Percentiles rank a stretch among this genome's conserved stretches.
Evolutionary conservation across 768 basidiomycete genomes (phyloP).

Genomic region (Flagelloscypha sp.): DNA sequence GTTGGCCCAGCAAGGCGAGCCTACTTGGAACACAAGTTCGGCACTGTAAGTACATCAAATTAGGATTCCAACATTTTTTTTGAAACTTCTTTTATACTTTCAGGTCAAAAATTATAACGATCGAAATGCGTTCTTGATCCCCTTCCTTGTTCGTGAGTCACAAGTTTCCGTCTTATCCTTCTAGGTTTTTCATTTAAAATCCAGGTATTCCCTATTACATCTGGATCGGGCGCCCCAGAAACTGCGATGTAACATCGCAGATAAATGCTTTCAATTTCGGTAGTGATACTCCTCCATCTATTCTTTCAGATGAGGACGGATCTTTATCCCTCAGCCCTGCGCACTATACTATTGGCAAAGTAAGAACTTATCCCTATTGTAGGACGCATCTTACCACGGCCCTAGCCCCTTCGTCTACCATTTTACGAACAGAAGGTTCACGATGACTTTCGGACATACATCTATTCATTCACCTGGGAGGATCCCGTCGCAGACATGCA

Average conservation of each 20-base stretch:
- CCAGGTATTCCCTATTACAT: constrained; percentile 56
- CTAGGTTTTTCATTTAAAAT: constrained; percentile 2
- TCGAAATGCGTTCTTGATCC: constrained; percentile 61
- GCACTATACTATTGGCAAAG: no score
- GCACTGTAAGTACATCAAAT: constrained; percentile 38
- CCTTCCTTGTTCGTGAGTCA: constrained; percentile 56
- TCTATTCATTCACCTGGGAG: constrained; percentile 66
- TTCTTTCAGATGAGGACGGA: no score
- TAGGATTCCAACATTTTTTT: neutral
- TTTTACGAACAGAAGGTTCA: constrained; percentile 65
- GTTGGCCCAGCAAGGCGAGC: constrained; percentile 48
- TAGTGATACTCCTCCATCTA: no score
- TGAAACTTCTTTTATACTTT: neutral
- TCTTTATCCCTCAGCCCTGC: no score
- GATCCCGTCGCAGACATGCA: constrained; percentile 71
- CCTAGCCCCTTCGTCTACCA: constrained; percentile 56
- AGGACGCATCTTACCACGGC: no score
- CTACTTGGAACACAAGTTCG: constrained; percentile 74
- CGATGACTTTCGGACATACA: constrained; percentile 54
- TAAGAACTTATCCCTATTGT: no score
- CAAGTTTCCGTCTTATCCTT: constrained; percentile 35
- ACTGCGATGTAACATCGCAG: constrained; percentile 47
- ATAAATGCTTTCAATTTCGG: constrained; percentile 55
- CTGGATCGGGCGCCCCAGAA: constrained; percentile 63
- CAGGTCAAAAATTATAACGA: constrained; percentile 63